A percentile compares a stretch with the other conserved stretches of the same genome.
These are phyloP conservation scores for Adansonia digitata DNA, from an alignment of 345 rosid species.

Conservation along the genomic window DNA sequence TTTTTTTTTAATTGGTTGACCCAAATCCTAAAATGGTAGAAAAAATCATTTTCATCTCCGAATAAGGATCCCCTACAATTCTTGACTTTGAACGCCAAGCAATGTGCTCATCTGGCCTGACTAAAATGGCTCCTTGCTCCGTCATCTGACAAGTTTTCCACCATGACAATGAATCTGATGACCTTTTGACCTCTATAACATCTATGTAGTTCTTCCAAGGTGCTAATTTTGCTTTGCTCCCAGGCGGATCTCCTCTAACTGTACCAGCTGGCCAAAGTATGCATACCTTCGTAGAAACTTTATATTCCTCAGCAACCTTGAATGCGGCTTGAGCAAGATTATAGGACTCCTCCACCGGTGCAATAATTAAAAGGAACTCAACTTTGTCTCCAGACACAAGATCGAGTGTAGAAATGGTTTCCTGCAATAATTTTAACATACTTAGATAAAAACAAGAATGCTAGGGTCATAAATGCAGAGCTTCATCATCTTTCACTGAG, in stretches of 20 bases:
- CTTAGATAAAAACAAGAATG: not conserved
- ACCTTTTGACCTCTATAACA: constrained; percentile 44
- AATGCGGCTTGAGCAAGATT: constrained; percentile 52
- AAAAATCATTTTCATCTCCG: constrained; percentile 56
- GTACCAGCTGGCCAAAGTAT: constrained; percentile 56
- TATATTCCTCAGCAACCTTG: constrained; percentile 51
- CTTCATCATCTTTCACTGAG: no score
- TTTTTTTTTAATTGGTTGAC: constrained; percentile 3
- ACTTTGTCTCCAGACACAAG: constrained; percentile 56
- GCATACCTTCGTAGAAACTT: constrained; percentile 48
- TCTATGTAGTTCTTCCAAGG: constrained; percentile 62
- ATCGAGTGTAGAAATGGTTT: constrained; percentile 61
- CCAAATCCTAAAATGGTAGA: constrained; percentile 39
- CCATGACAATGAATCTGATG: constrained; percentile 49
- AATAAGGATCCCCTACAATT: constrained; percentile 33
- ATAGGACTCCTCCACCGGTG: constrained; percentile 61
- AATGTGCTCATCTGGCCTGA: constrained; percentile 80
- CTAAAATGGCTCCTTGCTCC: constrained; percentile 59
- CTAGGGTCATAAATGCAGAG: no score
- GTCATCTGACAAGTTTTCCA: constrained; percentile 76
- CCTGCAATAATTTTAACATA: constrained; percentile 28
- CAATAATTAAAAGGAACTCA: constrained; percentile 79
- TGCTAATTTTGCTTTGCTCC: constrained; percentile 44
- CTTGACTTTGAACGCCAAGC: constrained; percentile 64
- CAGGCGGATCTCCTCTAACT: constrained; percentile 15